These are phyloP conservation scores for Aphanocladium album DNA, from an alignment of 2,329 filamentous ascomycete genomes.

Conservation along the genomic window DNA sequence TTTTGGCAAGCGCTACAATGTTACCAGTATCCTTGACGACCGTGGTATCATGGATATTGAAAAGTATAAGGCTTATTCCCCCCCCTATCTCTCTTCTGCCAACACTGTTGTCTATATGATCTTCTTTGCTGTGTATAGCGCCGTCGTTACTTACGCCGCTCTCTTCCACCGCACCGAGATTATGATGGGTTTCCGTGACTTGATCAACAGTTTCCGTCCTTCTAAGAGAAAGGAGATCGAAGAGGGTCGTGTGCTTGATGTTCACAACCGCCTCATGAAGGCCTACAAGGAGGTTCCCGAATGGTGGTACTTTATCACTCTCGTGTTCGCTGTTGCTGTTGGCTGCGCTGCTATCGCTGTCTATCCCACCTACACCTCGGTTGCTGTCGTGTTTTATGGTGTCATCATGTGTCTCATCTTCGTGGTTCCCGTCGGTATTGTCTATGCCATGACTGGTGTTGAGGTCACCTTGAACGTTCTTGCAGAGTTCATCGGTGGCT, in stretches of 20 bases:
- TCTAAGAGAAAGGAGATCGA: slow-evolving; percentile 18
- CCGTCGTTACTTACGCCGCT: slow-evolving; percentile 24
- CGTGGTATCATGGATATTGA: slow-evolving; percentile 33
- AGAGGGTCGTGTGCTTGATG: slow-evolving; percentile 19
- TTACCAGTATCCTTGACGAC: slow-evolving; percentile 28
- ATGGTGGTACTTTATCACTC: slow-evolving; percentile 36
- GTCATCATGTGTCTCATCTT: slow-evolving; percentile 36
- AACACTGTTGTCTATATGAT: slow-evolving; percentile 27
- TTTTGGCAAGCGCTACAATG: slow-evolving; percentile 33
- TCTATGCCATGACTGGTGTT: slow-evolving; percentile 41
- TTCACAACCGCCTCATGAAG: slow-evolving; percentile 29
- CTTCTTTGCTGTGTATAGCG: slow-evolving; percentile 25
- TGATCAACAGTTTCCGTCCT: slow-evolving; percentile 20
- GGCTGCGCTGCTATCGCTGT: slow-evolving; percentile 33
- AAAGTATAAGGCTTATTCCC: slow-evolving; percentile 38
- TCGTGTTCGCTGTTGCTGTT: slow-evolving; percentile 30
- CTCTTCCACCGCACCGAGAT: slow-evolving; percentile 29
- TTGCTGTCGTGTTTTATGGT: slow-evolving; percentile 36
- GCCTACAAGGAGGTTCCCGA: slow-evolving; percentile 32
- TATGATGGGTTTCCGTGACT: slow-evolving; percentile 19
- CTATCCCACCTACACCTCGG: slow-evolving; percentile 37
- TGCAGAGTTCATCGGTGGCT: slow-evolving; percentile 38
- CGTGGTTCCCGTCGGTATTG: slow-evolving; percentile 37
- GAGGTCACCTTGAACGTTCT: slow-evolving; percentile 36
- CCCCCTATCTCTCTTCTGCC: slow-evolving; percentile 28